A percentile compares a stretch with the other conserved stretches of the same genome.
phyloP scores from a whole-genome alignment of 75 land plant species.

The Ceratopteris richardii region DNA sequence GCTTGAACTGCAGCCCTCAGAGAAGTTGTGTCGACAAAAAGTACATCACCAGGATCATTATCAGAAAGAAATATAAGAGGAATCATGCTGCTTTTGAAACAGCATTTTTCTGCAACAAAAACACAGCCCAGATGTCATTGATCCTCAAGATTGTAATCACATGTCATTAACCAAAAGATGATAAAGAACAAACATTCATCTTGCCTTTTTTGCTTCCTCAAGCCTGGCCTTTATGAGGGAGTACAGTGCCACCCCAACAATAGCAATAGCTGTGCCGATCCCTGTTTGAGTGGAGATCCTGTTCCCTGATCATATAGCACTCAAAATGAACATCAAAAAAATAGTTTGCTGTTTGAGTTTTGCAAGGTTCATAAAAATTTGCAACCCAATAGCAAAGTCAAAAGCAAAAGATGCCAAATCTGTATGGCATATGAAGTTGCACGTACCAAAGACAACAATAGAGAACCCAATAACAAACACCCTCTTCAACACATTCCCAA shows the following conservation, averaged over 20 bases:
- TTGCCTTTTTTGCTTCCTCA: conserved; percentile 15
- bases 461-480: conserved; percentile 41
- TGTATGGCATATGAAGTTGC: too few species aligned
- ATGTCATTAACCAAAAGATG: too few species aligned
- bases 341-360: too few species aligned
- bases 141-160: too few species aligned
- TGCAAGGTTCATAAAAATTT: too few species aligned
- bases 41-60: too few species aligned
- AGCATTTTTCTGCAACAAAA: too few species aligned
- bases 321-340: not conserved
- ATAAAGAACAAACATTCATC: not conserved
- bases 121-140: too few species aligned
- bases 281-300: conserved; percentile 16
- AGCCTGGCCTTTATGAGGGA: conserved; percentile 14
- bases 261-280: conserved; percentile 16
- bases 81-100: too few species aligned
- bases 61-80: too few species aligned
- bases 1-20: too few species aligned
- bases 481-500: conserved; percentile 40
- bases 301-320: conserved; percentile 7
- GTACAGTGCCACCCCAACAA: conserved; percentile 15
- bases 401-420: conserved; percentile 2
- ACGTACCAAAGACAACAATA: conserved; percentile 31
- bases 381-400: not conserved
- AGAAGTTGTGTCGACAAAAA: too few species aligned